Evolutionary conservation across 371 early-diverging fungal species (phyloP).

Genomic region (Apophysomyces variabilis): DNA sequence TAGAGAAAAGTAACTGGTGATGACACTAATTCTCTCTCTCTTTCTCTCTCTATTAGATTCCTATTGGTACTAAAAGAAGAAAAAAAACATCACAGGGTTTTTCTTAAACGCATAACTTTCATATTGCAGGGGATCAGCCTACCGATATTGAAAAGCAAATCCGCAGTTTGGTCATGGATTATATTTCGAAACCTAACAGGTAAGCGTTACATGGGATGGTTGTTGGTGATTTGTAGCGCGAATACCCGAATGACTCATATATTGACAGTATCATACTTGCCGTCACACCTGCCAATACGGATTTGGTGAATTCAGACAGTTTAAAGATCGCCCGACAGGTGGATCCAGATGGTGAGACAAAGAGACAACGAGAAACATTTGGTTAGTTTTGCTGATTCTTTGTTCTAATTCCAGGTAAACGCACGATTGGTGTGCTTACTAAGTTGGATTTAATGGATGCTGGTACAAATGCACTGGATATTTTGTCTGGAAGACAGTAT

Average conservation of each 20-base stretch:
- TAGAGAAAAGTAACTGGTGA: too few relatives aligned
- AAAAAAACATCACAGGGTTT: slow-evolving; percentile 8
- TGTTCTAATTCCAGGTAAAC: slow-evolving; percentile 43
- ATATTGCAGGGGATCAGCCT: slow-evolving; percentile 78
- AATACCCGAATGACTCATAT: slow-evolving; percentile 4
- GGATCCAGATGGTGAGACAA: slow-evolving; percentile 75
- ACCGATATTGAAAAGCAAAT: slow-evolving; percentile 90
- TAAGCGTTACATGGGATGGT: slow-evolving; percentile 16
- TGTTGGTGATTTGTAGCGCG: slow-evolving; percentile 24
- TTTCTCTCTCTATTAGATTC: slow-evolving; percentile 28
- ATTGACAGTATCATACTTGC: slow-evolving; percentile 84
- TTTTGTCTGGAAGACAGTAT: slow-evolving; percentile 82
- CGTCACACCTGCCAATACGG: slow-evolving; percentile 93
- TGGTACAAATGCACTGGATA: slow-evolving; percentile 89
- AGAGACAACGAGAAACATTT: background rate
- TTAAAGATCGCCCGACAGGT: slow-evolving; percentile 91
- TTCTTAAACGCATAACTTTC: background rate
- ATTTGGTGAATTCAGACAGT: slow-evolving; percentile 94
- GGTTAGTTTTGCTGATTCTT: background rate
- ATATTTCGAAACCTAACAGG: slow-evolving; percentile 88
- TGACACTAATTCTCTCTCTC: background rate
- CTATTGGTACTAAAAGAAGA: slow-evolving; percentile 43
- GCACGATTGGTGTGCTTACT: slow-evolving; percentile 93
- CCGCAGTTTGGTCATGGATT: slow-evolving; percentile 82
- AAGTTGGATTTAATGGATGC: slow-evolving; percentile 97